These are phyloP conservation scores for Globisporangium paddicum DNA, from an alignment of 352 stramenopile genomes.

Conservation along the genomic window DNA sequence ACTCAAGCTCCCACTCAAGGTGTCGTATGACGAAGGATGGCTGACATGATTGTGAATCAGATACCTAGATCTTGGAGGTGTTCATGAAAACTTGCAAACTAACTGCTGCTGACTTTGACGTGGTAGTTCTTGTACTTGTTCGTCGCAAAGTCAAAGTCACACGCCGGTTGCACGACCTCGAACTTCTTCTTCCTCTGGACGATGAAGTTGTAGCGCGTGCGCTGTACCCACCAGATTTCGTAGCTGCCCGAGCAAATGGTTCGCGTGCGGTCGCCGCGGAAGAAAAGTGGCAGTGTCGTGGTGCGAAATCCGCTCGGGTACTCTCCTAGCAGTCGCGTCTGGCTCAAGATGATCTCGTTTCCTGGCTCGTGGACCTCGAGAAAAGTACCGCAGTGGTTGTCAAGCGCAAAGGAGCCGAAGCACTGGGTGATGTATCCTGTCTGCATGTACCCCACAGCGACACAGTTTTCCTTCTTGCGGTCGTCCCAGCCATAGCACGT, in stretches of 20 bases:
- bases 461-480: constrained; percentile 46
- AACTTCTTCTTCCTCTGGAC: constrained; percentile 83
- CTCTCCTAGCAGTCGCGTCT: constrained; percentile 62
- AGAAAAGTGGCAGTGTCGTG: constrained; percentile 72
- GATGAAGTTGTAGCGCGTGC: constrained; percentile 77
- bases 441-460: constrained; percentile 77
- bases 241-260: constrained; percentile 73
- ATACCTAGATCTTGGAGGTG: neutral
- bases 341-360: constrained; percentile 64
- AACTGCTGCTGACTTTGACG: constrained; percentile 12
- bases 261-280: constrained; percentile 45
- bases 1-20: constrained; percentile 6
- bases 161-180: constrained; percentile 46
- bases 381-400: constrained; percentile 83
- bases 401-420: constrained; percentile 53
- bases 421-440: constrained; percentile 78
- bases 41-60: constrained; percentile 9
- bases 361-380: constrained; percentile 73
- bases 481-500: constrained; percentile 68
- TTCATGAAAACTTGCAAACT: neutral
- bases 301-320: constrained; percentile 72
- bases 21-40: constrained; percentile 35
- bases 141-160: constrained; percentile 75
- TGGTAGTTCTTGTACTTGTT: constrained; percentile 81
- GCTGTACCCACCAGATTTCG: constrained; percentile 87